Evolutionary conservation across 352 stramenopile genomes (phyloP).

Genomic region (Globisporangium heterothallicum): DNA sequence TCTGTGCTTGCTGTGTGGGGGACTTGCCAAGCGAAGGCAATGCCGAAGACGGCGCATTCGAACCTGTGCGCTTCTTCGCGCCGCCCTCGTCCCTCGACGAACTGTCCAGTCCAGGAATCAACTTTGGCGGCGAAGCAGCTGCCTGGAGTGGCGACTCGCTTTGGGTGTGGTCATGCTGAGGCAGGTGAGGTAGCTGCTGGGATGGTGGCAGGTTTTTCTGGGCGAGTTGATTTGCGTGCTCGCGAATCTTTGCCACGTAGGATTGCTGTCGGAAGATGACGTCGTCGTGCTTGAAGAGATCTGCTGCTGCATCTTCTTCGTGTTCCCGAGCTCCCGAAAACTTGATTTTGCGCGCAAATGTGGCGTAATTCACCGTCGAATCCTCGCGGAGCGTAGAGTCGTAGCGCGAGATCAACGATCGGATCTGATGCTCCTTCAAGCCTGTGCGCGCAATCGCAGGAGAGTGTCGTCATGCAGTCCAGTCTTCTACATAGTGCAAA

Average conservation of each 20-base stretch:
- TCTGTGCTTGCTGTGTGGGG: background rate
- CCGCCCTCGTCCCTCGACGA: background rate
- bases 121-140: no score
- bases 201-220: slow-evolving; percentile 13
- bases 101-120: no score
- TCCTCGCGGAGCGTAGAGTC: slow-evolving; percentile 17
- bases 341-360: slow-evolving; percentile 35
- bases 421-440: slow-evolving; percentile 27
- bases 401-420: slow-evolving; percentile 27
- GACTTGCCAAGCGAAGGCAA: background rate
- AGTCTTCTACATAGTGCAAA: background rate
- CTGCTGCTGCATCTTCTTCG: slow-evolving; percentile 1
- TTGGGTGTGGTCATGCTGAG: no score
- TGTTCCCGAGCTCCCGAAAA: slow-evolving; percentile 16
- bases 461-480: no score
- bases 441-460: slow-evolving; percentile 14
- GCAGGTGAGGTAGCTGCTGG: slow-evolving; percentile 1
- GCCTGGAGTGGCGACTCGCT: no score
- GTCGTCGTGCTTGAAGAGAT: slow-evolving; percentile 19
- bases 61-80: background rate
- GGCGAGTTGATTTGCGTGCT: slow-evolving; percentile 27
- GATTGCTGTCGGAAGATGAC: slow-evolving; percentile 40
- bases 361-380: slow-evolving; percentile 30
- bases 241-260: slow-evolving; percentile 39
- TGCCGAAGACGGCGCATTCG: background rate